Evolutionary conservation across 805 yeast genomes (phyloP).

Genomic region (Vanderwaltozyma polyspora): DNA sequence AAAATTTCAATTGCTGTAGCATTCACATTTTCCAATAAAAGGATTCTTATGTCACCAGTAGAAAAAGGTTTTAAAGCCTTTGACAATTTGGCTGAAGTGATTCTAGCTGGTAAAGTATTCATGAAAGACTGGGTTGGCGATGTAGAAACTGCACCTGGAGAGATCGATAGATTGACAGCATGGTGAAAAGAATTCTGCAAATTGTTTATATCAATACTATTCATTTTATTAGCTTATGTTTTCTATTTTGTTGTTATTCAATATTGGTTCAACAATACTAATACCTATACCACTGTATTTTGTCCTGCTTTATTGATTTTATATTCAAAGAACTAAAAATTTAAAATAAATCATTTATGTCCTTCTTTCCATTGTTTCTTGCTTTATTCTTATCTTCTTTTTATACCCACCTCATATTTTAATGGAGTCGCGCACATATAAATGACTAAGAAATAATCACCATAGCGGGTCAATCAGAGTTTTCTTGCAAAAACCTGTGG

Average conservation of each 20-base stretch:
- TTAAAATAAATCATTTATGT: no score
- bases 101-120: constrained; percentile 35
- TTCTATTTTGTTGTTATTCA: background rate
- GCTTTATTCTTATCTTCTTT: no score
- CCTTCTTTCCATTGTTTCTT: no score
- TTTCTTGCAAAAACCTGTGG: no score
- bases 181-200: constrained; percentile 42
- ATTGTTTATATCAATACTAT: constrained; percentile 17
- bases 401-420: no score
- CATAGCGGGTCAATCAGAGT: no score
- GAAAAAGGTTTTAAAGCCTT: constrained; percentile 87
- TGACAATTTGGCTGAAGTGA: constrained; percentile 35
- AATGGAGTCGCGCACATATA: no score
- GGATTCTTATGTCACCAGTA: constrained; percentile 86
- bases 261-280: no score
- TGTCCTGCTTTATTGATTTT: no score
- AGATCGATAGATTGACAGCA: background rate
- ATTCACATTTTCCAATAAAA: constrained; percentile 85
- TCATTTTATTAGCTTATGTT: background rate
- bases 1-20: constrained; percentile 81
- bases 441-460: no score
- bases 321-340: no score
- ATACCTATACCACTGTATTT: no score
- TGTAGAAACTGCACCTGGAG: constrained; percentile 49
- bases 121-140: constrained; percentile 71